Base-by-base conservation (phyloP, 2,329 filamentous ascomycete genomes). In the Mariannaea elegans region DNA sequence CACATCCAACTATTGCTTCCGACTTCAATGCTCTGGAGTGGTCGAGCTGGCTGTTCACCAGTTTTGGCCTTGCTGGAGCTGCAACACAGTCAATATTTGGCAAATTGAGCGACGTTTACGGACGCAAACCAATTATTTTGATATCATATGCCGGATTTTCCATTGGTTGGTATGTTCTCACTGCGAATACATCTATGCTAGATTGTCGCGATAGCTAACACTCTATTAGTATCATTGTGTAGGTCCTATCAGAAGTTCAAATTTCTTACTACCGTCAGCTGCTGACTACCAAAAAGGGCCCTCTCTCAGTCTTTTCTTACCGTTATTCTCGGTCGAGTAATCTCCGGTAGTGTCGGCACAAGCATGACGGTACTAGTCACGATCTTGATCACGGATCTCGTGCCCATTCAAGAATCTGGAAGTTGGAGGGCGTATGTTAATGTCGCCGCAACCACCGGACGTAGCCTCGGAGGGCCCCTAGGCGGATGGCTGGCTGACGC, bases 11-110 rank as follows among this genome's bases (percentile, higher is more conserved):
- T 23, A 50, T 50, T 12, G 47, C 32, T 7, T 50, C 47, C 21
- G 47, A 50, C 8, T 50, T 50, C 10, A 50, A 50, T 39, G 47
- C 47, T 13, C 47, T 50, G 5, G 47, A 50, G n/a, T 50, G 47
- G 47, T 50, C 47, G 8, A 50, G 47, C 10, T 50, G 47, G 47
- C 47, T 50, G 8, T 50, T 50, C 18, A 50, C 34, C 12, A 38
- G 47, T 12, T 50, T 50, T 10, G 34, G 47, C 6, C 47, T 50
- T 29, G 47, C 47, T 41, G 47, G 47, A n/a, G 47, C 47, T 14
- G 47, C 34, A n/a, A 29, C 21, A 16, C 47, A 50, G 23, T 12
- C 47, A 6, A 50, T 50, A 13, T 39, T 50, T 16, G 48, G 38
- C 5, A 52, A 52, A 21, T 31, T 52, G 14, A 52, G 48, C 36